Conservation (phyloP, 2,329 filamentous ascomycete species). For the Trichoderma sp. region DNA sequence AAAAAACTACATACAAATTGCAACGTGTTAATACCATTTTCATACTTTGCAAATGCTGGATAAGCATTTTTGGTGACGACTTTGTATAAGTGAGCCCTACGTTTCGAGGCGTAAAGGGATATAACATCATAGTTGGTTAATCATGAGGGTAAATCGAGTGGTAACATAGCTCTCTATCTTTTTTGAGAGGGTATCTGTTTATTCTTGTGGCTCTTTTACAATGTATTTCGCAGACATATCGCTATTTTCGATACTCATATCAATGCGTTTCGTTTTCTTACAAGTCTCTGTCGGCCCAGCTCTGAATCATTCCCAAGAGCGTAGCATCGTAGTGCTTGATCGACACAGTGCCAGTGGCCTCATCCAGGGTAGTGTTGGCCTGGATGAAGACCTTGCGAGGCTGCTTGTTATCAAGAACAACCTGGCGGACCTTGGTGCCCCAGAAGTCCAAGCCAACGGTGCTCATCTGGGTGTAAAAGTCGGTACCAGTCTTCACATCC, state of each 20-base stretch:
- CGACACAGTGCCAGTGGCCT: constrained; percentile 65
- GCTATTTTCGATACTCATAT: background rate
- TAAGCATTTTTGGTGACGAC: background rate
- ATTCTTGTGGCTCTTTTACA: background rate
- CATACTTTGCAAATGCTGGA: background rate
- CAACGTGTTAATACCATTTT: background rate
- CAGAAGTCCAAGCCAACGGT: constrained; percentile 79
- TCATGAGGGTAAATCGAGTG: background rate
- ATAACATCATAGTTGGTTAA: background rate
- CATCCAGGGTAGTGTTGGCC: constrained; percentile 77
- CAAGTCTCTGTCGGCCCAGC: constrained; percentile 65
- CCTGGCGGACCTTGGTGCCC: constrained; percentile 73
- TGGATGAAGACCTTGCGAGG: constrained; percentile 92
- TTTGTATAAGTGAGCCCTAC: background rate
- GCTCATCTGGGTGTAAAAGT: constrained; percentile 82
- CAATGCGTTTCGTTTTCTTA: constrained; percentile 29
- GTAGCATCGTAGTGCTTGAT: constrained; percentile 85
- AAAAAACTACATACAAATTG: background rate
- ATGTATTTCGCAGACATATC: background rate
- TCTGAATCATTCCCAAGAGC: constrained; percentile 77
- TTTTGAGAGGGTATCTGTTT: background rate
- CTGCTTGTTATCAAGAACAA: constrained; percentile 74
- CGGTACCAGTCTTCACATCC: constrained; percentile 72
- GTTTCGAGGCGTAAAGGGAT: background rate
- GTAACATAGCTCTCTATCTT: background rate